Percentiles rank a stretch among this genome's conserved stretches.
phyloP scores from a whole-genome alignment of 148 eudicot species.

The Arbutus unedo region DNA sequence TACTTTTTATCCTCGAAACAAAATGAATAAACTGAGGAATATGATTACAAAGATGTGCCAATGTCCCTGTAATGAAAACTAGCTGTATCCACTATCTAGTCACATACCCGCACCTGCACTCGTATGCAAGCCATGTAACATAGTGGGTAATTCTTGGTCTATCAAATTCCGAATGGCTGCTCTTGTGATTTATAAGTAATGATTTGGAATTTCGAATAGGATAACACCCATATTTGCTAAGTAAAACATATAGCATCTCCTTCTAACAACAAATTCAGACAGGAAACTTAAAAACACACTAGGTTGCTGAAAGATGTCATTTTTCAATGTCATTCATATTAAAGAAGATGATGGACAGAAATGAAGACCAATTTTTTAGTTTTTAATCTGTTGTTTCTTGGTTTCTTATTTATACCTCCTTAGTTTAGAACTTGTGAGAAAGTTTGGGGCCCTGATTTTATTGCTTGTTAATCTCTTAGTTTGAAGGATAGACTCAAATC shows the following conservation, averaged over 20 bases:
- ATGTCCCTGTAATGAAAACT: not conserved
- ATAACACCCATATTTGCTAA: not conserved
- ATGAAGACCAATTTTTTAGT: not conserved
- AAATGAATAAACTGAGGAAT: not conserved
- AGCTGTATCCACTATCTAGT: not conserved
- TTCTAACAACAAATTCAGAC: not conserved
- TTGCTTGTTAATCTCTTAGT: not conserved
- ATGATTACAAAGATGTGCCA: not conserved
- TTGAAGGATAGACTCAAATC: not conserved
- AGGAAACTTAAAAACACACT: not conserved
- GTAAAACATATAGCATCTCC: not conserved
- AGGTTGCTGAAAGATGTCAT: not conserved
- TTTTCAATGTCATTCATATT: not conserved
- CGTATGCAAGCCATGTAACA: not conserved
- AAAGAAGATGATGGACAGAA: not conserved
- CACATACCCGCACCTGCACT: not conserved
- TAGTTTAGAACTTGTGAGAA: not conserved
- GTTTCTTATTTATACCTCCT: not conserved
- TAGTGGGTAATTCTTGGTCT: not conserved
- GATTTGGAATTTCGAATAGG: not conserved
- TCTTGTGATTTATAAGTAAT: not conserved
- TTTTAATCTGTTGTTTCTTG: not conserved
- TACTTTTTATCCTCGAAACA: not conserved
- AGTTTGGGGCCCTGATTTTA: not conserved
- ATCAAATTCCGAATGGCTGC: not conserved